These are phyloP conservation scores for Vigna trinervia DNA, from an alignment of 306 rosid species.

Conservation along the genomic window DNA sequence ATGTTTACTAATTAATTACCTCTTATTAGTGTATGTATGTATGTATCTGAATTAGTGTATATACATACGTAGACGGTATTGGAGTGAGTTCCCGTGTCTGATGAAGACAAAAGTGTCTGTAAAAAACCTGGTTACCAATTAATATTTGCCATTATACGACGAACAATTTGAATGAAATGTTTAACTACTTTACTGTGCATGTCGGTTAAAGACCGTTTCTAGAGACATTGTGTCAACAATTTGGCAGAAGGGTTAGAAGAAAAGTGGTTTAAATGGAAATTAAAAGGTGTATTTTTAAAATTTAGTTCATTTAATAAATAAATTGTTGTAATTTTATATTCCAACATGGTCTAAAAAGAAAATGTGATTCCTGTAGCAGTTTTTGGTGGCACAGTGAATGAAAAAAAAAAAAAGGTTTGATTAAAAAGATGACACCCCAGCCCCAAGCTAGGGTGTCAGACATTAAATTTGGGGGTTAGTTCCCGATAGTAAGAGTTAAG, in stretches of 20 bases:
- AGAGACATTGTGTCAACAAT: slow-evolving; percentile 33
- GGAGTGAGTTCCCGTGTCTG: not conserved
- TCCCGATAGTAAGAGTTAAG: slow-evolving; percentile 49
- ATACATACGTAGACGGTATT: not conserved
- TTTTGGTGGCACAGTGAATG: slow-evolving; percentile 32
- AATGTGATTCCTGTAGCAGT: slow-evolving; percentile 47
- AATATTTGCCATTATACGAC: slow-evolving; percentile 44
- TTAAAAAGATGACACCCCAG: slow-evolving; percentile 29
- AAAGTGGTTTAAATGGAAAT: not conserved
- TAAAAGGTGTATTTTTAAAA: too few species aligned
- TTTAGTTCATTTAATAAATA: too few species aligned
- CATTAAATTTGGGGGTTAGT: slow-evolving; percentile 48
- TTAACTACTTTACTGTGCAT: slow-evolving; percentile 52
- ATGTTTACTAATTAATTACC: not conserved
- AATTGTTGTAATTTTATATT: too few species aligned
- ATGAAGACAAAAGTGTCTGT: slow-evolving; percentile 40
- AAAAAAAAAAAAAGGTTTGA: slow-evolving; percentile 29
- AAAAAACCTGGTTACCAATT: slow-evolving; percentile 33
- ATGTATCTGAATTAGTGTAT: not conserved
- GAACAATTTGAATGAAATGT: slow-evolving; percentile 48
- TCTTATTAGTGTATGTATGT: not conserved
- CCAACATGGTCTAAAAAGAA: slow-evolving; percentile 7
- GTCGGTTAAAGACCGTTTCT: slow-evolving; percentile 53
- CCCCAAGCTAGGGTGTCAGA: slow-evolving; percentile 46
- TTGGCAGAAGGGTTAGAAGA: slow-evolving; percentile 28